Base-by-base conservation (phyloP, 2,329 filamentous ascomycete species). In the Fusarium sp. region DNA sequence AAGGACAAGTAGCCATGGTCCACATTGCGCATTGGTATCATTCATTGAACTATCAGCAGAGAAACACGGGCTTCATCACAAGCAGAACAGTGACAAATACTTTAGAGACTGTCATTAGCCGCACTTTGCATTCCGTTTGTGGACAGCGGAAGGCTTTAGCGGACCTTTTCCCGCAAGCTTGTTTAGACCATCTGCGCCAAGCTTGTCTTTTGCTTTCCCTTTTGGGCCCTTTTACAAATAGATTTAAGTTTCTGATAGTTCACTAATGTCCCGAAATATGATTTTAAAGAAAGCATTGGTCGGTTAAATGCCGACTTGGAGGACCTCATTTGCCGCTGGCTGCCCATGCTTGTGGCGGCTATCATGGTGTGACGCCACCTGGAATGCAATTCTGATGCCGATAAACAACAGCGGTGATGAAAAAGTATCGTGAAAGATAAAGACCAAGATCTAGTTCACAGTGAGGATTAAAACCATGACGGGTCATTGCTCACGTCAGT, bases 11-110 rank as follows among this genome's bases (percentile, higher is more conserved):
- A 32, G 3, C 12, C 5, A 13, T 24, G 18, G 3, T 18, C 2
- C 1, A 34, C 2, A 24, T 15, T 18, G 10, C 7, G 14, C 7
- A 5, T 0, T n/a, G 14, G 9, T 12, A 17, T 6, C 14, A 30
- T 30, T n/a, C 20, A n/a, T 17, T 8, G 30, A 32, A 32, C 30
- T 32, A 32, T 32, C 30, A 32, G 30, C 30, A 32, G 30, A 32
- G 30, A 32, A 32, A 32, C 30, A 32, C 30, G 2, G 13, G 30
- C 30, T 32, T 32, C 13, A 13, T 32, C 5, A 12, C 30, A 32
- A 32, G 30, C 30, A 32, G 30, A 32, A 13, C 12, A 32, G 30
- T n/a, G 28, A 50, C 22, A 50, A 50, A 50, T 50, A 5, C 1
- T n/a, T 9, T 11, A n/a, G 22, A 14, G 28, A 18, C 11, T 24